phyloP scores from a whole-genome alignment of 257 asterid genomes.

The Capsicum rhomboideum region DNA sequence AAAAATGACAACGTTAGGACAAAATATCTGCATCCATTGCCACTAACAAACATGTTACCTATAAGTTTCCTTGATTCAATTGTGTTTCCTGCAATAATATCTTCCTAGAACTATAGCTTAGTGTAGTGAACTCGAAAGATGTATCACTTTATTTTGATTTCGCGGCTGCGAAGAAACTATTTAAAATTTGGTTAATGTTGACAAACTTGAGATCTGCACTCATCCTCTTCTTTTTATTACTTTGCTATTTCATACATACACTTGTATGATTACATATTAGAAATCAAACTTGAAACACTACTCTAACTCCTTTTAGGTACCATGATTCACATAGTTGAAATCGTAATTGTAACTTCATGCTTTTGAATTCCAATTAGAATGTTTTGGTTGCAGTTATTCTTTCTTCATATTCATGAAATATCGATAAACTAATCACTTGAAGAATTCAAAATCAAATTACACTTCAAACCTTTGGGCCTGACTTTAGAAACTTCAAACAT shows the following conservation, averaged over 20 bases:
- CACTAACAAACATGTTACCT: neutral
- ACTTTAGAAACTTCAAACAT: neutral
- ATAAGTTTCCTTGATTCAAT: neutral
- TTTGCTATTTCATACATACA: neutral
- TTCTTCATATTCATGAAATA: too few relatives aligned
- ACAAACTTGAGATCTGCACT: neutral
- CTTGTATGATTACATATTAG: neutral
- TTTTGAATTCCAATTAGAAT: neutral
- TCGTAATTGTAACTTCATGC: neutral
- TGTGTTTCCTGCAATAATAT: neutral
- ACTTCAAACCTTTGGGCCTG: neutral
- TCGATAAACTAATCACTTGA: neutral
- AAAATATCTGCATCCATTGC: neutral
- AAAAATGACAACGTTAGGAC: neutral
- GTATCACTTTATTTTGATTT: neutral
- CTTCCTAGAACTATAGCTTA: neutral
- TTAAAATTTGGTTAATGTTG: neutral
- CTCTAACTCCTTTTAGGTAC: neutral
- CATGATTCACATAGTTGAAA: neutral
- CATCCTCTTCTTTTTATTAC: neutral
- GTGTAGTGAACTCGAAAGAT: neutral
- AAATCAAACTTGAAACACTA: neutral
- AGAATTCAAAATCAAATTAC: neutral
- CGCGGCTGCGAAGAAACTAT: neutral
- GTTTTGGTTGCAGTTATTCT: too few relatives aligned